Evolutionary conservation across 148 eudicot genomes (phyloP).

Genomic region (Rhododendron molle): DNA sequence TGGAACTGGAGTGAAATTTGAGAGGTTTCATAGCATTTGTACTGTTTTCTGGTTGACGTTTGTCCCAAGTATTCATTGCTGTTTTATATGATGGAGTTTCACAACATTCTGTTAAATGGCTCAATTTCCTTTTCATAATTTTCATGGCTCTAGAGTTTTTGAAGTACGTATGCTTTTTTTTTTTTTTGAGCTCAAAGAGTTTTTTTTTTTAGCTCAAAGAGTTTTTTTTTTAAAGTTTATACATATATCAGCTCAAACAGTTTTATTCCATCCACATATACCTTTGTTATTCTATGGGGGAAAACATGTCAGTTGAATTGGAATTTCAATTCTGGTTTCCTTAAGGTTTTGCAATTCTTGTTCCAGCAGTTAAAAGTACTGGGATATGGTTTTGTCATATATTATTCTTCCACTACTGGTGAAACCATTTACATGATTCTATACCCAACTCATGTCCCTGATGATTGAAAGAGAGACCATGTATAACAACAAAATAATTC

Average conservation of each 20-base stretch:
- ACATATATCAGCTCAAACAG: neutral
- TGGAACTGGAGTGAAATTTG: neutral
- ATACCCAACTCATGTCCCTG: neutral
- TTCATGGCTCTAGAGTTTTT: neutral
- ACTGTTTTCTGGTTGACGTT: neutral
- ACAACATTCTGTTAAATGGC: too few species aligned
- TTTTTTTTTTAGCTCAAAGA: neutral
- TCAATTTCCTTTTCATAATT: neutral
- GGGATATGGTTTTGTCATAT: neutral
- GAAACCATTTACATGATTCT: neutral
- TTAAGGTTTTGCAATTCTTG: too few species aligned
- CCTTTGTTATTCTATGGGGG: neutral
- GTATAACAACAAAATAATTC: neutral
- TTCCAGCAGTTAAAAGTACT: neutral
- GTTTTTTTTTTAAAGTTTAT: neutral
- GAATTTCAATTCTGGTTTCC: neutral
- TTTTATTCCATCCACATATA: neutral
- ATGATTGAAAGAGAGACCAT: neutral
- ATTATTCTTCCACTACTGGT: neutral
- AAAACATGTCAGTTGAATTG: neutral
- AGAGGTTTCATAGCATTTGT: neutral
- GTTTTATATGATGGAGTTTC: neutral
- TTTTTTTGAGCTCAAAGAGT: neutral
- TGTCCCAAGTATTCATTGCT: neutral
- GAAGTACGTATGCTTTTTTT: neutral